These are phyloP conservation scores for Schoenoplectus tabernaemontani DNA, from an alignment of 202 grass and related monocot species.

Conservation along the genomic window DNA sequence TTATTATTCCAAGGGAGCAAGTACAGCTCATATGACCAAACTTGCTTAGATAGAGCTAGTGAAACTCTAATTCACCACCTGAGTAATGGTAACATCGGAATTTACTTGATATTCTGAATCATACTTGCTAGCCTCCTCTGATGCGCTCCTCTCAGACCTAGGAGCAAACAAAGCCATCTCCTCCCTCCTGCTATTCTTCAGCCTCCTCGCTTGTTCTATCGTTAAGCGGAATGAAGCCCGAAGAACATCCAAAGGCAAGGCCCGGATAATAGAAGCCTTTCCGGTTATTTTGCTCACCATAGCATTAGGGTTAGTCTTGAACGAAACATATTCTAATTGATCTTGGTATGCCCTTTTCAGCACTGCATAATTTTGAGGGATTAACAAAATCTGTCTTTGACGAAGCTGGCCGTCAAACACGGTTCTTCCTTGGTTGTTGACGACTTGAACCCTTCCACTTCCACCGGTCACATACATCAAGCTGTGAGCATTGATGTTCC, in stretches of 20 bases:
- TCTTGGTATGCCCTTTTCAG: constrained; percentile 7
- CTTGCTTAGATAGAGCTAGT: neutral
- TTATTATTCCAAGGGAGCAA: neutral
- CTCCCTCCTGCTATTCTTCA: constrained; percentile 28
- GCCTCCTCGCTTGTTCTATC: constrained; percentile 12
- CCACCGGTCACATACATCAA: constrained; percentile 33
- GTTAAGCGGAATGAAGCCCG: constrained; percentile 14
- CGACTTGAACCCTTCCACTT: constrained; percentile 7
- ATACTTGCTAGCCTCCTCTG: neutral
- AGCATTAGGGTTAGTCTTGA: constrained; percentile 31
- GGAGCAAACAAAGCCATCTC: constrained; percentile 27
- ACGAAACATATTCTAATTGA: constrained; percentile 18
- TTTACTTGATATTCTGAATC: neutral
- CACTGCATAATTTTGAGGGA: constrained; percentile 29
- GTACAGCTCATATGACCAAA: neutral
- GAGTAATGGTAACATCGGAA: neutral
- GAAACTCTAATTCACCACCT: constrained; percentile 1
- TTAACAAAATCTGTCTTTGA: constrained; percentile 21
- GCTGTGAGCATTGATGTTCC: constrained; percentile 39
- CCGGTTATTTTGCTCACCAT: constrained; percentile 22
- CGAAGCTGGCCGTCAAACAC: constrained; percentile 27
- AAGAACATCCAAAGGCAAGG: constrained; percentile 22
- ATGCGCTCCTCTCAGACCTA: neutral
- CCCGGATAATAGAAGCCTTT: constrained; percentile 10
- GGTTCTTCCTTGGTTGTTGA: neutral